These are phyloP conservation scores for sweet orange (Citrus sinensis) DNA, from an alignment of 345 rosid species.

Conservation along the genomic window DVS_A1.0 CM039165.1:854501-855000, in stretches of 20 bases:
- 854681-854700: background rate
- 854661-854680: background rate
- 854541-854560: background rate
- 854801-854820: conserved; percentile 62
- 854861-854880: conserved; percentile 93
- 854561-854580: too few relatives aligned
- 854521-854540: background rate
- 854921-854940: background rate
- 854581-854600: too few relatives aligned
- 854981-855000: background rate
- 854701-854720: background rate
- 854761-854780: background rate
- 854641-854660: background rate
- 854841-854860: conserved; percentile 93
- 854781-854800: background rate
- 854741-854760: background rate
- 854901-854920: conserved; percentile 24
- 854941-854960: background rate
- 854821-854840: conserved; percentile 88
- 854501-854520: background rate
- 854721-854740: background rate
- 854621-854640: background rate
- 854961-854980: background rate
- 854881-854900: conserved; percentile 82
- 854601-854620: background rate